Evolutionary conservation across 2,329 filamentous ascomycete genomes (phyloP).

Genomic region (Phyllosticta citribraziliensis): DNA sequence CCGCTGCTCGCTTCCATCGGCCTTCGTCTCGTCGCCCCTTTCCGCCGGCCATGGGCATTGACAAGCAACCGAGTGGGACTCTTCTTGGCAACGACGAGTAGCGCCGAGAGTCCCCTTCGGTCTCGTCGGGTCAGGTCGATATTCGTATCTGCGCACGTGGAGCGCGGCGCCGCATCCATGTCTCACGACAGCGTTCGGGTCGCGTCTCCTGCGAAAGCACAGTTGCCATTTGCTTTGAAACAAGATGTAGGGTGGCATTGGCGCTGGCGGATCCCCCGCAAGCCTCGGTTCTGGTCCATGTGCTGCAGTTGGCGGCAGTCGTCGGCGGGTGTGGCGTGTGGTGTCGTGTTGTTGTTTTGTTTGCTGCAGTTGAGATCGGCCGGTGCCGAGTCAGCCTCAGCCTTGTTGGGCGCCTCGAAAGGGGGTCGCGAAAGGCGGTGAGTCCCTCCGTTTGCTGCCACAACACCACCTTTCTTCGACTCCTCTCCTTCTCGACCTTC

Average conservation of each 20-base stretch:
- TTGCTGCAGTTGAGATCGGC: not conserved
- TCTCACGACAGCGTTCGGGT: not conserved
- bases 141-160: not conserved
- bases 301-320: not conserved
- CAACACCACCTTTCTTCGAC: not conserved
- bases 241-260: not conserved
- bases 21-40: not conserved
- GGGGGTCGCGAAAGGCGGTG: not conserved
- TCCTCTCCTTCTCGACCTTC: not conserved
- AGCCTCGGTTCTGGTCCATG: not conserved
- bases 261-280: not conserved
- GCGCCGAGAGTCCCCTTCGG: not conserved
- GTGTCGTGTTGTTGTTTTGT: not conserved
- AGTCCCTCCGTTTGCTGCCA: not conserved
- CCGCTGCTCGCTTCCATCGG: not conserved
- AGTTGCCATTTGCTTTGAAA: not conserved
- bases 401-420: not conserved
- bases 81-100: not conserved
- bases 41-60: not conserved
- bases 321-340: not conserved
- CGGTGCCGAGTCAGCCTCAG: not conserved
- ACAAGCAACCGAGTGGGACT: not conserved
- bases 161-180: not conserved
- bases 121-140: too few relatives aligned
- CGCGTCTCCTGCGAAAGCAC: not conserved